Evolutionary conservation across 2,329 filamentous ascomycete species (phyloP).

Genomic region (Ceratocystis huliohia): DNA sequence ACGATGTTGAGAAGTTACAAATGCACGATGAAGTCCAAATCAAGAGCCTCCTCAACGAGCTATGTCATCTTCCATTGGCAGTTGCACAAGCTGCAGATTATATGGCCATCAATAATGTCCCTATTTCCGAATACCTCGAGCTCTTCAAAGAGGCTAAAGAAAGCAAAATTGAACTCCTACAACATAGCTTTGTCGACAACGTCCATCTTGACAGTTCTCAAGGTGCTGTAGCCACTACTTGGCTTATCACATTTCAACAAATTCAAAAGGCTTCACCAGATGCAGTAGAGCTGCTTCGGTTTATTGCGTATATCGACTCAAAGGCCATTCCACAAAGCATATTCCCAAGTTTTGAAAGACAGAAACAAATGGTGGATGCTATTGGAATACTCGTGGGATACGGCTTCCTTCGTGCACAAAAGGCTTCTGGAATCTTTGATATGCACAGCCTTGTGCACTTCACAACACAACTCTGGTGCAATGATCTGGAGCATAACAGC

Average conservation of each 20-base stretch:
- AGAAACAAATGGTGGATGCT: neutral
- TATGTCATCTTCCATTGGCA: conserved; percentile 21
- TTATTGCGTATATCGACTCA: neutral
- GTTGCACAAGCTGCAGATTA: conserved; percentile 22
- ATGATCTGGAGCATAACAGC: neutral
- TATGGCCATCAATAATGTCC: conserved; percentile 10
- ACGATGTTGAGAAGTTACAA: neutral
- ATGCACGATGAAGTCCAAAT: neutral
- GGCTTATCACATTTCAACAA: neutral
- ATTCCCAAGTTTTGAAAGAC: neutral
- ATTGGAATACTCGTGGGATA: neutral
- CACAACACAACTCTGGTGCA: neutral
- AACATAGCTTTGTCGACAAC: neutral
- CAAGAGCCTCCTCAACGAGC: neutral
- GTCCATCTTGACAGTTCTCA: neutral
- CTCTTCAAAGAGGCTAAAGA: neutral
- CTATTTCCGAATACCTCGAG: neutral
- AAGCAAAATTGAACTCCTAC: neutral
- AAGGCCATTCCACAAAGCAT: neutral
- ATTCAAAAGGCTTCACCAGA: neutral
- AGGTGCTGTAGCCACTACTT: neutral
- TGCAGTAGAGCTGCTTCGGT: neutral
- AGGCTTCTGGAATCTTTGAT: neutral
- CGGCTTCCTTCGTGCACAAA: neutral
- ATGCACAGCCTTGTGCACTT: neutral